These are phyloP conservation scores for Ganoderma meredithae DNA, from an alignment of 1,284 basidiomycete species.

Conservation along the genomic window DNA sequence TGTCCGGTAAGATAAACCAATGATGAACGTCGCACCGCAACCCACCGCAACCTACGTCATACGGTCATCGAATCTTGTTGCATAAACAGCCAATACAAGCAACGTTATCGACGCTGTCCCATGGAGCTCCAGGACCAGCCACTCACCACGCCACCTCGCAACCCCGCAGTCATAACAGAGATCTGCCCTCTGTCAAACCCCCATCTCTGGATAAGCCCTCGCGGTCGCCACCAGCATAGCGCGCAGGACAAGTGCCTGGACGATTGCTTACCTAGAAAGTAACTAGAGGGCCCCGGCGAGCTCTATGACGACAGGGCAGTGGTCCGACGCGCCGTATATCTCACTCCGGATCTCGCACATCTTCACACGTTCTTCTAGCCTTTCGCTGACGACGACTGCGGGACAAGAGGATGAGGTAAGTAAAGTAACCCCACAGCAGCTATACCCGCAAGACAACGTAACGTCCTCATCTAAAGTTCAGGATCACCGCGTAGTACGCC, in stretches of 20 bases:
- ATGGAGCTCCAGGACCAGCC: not conserved
- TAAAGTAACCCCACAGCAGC: constrained; percentile 14
- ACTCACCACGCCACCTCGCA: constrained; percentile 19
- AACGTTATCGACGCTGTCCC: not conserved
- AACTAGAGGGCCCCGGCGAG: constrained; percentile 46
- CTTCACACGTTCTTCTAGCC: constrained; percentile 66
- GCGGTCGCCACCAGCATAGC: not conserved
- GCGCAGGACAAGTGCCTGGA: not conserved
- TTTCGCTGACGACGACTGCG: constrained; percentile 76
- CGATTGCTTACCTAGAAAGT: not conserved
- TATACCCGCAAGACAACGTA: constrained; percentile 3
- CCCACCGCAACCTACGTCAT: not conserved
- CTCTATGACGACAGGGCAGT: constrained; percentile 82
- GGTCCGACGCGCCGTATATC: constrained; percentile 88
- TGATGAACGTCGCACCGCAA: too few species aligned
- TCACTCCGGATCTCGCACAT: constrained; percentile 85
- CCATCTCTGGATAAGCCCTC: not conserved
- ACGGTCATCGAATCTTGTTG: not conserved
- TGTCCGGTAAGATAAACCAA: not conserved
- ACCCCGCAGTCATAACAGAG: not conserved
- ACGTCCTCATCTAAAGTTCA: not conserved
- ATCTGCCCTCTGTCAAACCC: constrained; percentile 1
- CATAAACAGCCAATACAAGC: not conserved
- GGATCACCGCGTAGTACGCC: not conserved
- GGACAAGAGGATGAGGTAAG: constrained; percentile 2